Conservation (phyloP, 371 early-diverging fungal species). For the Lichtheimia corymbifera region DNA sequence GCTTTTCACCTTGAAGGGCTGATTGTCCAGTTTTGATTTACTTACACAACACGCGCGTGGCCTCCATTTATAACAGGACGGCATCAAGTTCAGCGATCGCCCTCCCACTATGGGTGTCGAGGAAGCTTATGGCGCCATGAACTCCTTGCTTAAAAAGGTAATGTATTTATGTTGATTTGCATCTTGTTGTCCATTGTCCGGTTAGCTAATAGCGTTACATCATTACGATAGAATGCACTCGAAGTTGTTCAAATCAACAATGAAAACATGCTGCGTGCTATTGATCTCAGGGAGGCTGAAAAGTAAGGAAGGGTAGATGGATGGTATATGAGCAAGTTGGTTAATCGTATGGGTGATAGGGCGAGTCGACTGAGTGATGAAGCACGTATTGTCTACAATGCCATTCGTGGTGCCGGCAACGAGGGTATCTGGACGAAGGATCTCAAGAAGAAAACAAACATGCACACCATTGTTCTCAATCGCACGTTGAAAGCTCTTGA, state of each 20-base stretch:
- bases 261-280: constrained; percentile 43
- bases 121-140: constrained; percentile 51
- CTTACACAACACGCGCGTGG: too few species aligned
- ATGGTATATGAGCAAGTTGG: too few species aligned
- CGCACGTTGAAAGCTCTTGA: constrained; percentile 86
- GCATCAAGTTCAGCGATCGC: constrained; percentile 44
- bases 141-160: constrained; percentile 55
- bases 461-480: constrained; percentile 82
- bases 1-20: too few species aligned
- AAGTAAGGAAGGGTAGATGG: constrained; percentile 31
- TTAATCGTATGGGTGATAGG: constrained; percentile 15
- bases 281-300: constrained; percentile 40
- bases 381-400: constrained; percentile 72
- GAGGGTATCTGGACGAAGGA: constrained; percentile 94
- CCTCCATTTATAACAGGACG: constrained; percentile 7
- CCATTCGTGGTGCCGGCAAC: constrained; percentile 81
- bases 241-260: constrained; percentile 35
- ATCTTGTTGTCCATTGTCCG: not conserved
- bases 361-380: constrained; percentile 47
- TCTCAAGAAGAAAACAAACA: constrained; percentile 81
- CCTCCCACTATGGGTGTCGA: constrained; percentile 44
- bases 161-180: not conserved
- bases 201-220: not conserved
- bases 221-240: constrained; percentile 22
- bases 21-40: too few species aligned